phyloP scores from a whole-genome alignment of 768 basidiomycete genomes.

The Pulveroboletus sp. region DNA sequence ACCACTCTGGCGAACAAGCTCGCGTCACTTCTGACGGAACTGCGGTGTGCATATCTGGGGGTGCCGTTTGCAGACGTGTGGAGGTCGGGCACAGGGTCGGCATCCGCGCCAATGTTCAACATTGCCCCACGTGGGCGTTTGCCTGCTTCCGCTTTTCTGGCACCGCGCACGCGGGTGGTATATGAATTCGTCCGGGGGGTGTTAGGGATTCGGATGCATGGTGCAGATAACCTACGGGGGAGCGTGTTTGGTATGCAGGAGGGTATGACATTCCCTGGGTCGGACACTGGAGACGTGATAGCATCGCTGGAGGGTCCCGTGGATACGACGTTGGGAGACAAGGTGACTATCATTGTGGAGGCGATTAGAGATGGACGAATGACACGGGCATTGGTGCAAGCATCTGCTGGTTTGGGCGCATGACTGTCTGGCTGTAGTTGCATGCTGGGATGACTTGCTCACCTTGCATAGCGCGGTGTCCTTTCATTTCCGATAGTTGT shows the following conservation, averaged over 20 bases:
- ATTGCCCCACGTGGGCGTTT: slow-evolving; percentile 48
- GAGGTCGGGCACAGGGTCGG: slow-evolving; percentile 2
- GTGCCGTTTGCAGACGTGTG: slow-evolving; percentile 22
- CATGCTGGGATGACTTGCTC: too few species aligned
- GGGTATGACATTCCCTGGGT: slow-evolving; percentile 26
- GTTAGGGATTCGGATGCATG: slow-evolving; percentile 78
- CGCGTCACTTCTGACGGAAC: slow-evolving; percentile 21
- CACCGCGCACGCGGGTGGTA: slow-evolving; percentile 49
- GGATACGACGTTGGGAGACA: slow-evolving; percentile 62
- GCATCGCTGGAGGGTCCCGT: slow-evolving; percentile 14
- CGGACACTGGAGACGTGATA: slow-evolving; percentile 43
- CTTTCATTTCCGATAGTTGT: too few species aligned
- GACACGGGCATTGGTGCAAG: slow-evolving; percentile 48
- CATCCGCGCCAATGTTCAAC: slow-evolving; percentile 32
- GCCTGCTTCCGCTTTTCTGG: slow-evolving; percentile 62
- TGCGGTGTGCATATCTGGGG: slow-evolving; percentile 27
- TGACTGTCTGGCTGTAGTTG: background rate
- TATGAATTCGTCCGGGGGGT: slow-evolving; percentile 74
- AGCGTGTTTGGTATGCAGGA: slow-evolving; percentile 53
- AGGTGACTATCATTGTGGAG: slow-evolving; percentile 74
- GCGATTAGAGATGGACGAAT: slow-evolving; percentile 70
- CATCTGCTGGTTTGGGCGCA: slow-evolving; percentile 37
- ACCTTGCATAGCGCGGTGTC: too few species aligned
- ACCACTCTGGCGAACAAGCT: slow-evolving; percentile 13
- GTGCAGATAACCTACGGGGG: slow-evolving; percentile 60